Evolutionary conservation across 139 green algal species (phyloP), one percentile per base, ranked within the genome.

Genomic region (Tetraselmis striata): DNA sequence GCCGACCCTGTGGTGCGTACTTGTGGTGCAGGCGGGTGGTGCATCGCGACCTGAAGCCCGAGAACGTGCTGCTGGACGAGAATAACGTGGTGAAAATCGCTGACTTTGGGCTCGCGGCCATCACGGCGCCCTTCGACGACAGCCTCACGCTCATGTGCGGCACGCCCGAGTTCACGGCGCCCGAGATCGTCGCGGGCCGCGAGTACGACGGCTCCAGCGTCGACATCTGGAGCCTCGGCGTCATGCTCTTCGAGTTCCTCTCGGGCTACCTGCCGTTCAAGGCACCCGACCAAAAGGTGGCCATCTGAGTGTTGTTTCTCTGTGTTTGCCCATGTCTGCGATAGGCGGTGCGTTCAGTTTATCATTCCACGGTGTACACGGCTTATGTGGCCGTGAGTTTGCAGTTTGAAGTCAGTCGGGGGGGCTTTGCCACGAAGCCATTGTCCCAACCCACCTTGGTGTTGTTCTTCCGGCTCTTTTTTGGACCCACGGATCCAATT

Each of bases 21-120:
- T n/a, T n/a, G 1, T 23, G 27, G 5, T 76, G 28, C 85, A 91
- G 90, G 78, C 85, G 87, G 1, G 85, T 95, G 2, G 87, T 94
- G 27, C 92, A 95, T 83, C 81, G 92, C 11, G 92, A 95, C 81
- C 77, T 95, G 29, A 96, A 96, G 82, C 90, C 92, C 0, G 93
- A 96, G 79, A 96, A 96, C 85, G 91, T 95, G 74, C 87, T 95
- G 1, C 84, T 95, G 85, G 89, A 95, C 31, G 89, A 85, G 26
- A 30, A 75, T 0, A 30, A 45, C 31, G 91, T 92, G 84, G 80
- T 93, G 77, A 80, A 94, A 84, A 88, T 95, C 24, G 90, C 91
- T 0, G 92, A 95, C 80, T 85, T 91, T 82, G 93, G 93, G 0
- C 89, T 96, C 28, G 87, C 91, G 23, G 89, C 86, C 29, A 90